Conservation (phyloP, 768 basidiomycete species). For the Pisolithus microcarpus region DNA sequence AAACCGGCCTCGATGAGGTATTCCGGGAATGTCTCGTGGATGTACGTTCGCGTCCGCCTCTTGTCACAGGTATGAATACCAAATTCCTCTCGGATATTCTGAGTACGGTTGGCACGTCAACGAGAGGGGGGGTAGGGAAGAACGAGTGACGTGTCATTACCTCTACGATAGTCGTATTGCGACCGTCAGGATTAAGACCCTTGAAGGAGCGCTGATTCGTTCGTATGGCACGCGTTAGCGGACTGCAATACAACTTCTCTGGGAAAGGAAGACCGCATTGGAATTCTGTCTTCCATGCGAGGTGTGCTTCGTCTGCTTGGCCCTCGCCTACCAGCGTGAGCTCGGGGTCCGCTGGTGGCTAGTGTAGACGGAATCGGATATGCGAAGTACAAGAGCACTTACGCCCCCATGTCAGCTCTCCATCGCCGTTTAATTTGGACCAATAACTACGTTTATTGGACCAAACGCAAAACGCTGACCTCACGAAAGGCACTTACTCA, state of each 20-base stretch:
- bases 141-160: constrained; percentile 24
- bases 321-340: constrained; percentile 51
- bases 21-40: constrained; percentile 39
- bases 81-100: constrained; percentile 64
- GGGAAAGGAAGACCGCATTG: constrained; percentile 40
- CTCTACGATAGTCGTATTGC: constrained; percentile 47
- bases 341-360: constrained; percentile 51
- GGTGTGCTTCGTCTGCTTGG: constrained; percentile 44
- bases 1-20: constrained; percentile 53
- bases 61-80: constrained; percentile 69
- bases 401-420: constrained; percentile 69
- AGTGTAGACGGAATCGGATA: not conserved
- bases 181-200: constrained; percentile 23
- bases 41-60: constrained; percentile 43
- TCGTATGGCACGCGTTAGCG: constrained; percentile 52
- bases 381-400: constrained; percentile 22
- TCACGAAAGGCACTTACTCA: constrained; percentile 34
- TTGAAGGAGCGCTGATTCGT: constrained; percentile 51
- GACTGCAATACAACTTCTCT: constrained; percentile 52
- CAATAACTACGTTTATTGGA: constrained; percentile 39
- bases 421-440: constrained; percentile 59
- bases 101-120: not conserved
- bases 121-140: not conserved
- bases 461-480: not conserved
- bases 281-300: constrained; percentile 45